A percentile compares a stretch with the other conserved stretches of the same genome.
These are phyloP conservation scores for Macadamia tetraphylla DNA, from an alignment of 164 flowering plant genomes.

Conservation along the genomic window DNA sequence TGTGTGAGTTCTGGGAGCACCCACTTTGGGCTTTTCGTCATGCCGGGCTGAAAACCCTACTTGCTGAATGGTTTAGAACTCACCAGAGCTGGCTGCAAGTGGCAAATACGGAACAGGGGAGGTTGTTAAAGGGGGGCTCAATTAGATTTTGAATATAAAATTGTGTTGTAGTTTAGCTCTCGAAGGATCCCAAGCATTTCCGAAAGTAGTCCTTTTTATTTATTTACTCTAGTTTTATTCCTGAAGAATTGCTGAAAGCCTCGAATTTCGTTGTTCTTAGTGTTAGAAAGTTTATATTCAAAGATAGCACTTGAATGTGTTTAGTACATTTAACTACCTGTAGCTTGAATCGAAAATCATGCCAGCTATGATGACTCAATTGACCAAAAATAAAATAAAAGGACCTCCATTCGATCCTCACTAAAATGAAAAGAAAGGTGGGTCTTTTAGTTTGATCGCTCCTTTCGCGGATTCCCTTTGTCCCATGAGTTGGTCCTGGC, in stretches of 20 bases:
- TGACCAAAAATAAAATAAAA: neutral
- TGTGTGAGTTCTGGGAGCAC: neutral
- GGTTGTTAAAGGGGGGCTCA: neutral
- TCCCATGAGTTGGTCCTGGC: neutral
- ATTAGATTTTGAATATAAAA: neutral
- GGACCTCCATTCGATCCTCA: neutral
- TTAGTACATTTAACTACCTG: neutral
- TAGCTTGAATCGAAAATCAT: neutral
- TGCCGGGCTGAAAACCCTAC: neutral
- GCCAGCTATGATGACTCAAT: neutral
- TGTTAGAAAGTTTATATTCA: neutral
- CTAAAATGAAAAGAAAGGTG: neutral
- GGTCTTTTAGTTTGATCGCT: neutral
- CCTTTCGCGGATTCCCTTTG: slow-evolving; percentile 3
- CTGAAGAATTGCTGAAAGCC: neutral
- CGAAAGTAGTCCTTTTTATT: neutral
- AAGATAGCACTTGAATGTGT: neutral
- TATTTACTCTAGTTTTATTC: neutral
- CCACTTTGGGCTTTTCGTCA: neutral
- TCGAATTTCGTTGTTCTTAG: neutral
- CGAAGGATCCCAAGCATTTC: neutral
- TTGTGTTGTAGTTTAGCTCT: neutral
- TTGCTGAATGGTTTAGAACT: neutral
- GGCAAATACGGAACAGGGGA: neutral
- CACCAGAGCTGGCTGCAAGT: neutral